A percentile compares a stretch with the other conserved stretches of the same genome.
Conservation (phyloP, 805 yeast genomes). For the Starmera dryadoides region DNA sequence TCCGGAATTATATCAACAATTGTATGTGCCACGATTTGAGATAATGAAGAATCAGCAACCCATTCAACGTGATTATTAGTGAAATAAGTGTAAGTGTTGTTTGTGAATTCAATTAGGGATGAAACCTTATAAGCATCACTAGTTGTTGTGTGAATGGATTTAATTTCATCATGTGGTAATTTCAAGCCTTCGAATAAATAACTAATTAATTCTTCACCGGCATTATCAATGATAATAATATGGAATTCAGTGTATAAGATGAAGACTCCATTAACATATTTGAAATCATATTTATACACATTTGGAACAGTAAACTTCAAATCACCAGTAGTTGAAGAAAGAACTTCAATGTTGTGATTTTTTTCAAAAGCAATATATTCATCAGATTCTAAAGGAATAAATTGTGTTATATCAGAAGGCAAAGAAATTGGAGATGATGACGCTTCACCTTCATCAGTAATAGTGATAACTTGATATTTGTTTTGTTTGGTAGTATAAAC, state of each 20-base stretch:
- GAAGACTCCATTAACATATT: conserved; percentile 10
- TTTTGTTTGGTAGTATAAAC: conserved; percentile 5
- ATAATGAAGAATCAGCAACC: conserved; percentile 37
- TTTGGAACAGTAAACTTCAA: conserved; percentile 13
- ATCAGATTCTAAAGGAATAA: conserved; percentile 14
- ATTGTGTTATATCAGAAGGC: conserved; percentile 1
- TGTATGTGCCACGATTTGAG: conserved; percentile 27
- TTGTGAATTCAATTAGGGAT: conserved; percentile 7
- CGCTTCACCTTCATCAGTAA: conserved; percentile 8
- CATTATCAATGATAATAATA: conserved; percentile 16
- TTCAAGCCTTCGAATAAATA: conserved; percentile 8
- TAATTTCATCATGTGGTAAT: background rate
- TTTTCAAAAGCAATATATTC: conserved; percentile 13
- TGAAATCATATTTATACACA: conserved; percentile 14
- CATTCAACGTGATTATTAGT: conserved; percentile 21
- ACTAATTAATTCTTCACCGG: conserved; percentile 17
- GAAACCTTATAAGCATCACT: conserved; percentile 2
- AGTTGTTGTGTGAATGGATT: background rate
- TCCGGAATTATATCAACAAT: conserved; percentile 20
- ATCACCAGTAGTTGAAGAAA: conserved; percentile 4
- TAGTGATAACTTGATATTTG: conserved; percentile 3
- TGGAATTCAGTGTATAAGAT: conserved; percentile 15
- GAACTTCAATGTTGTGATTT: conserved; percentile 14
- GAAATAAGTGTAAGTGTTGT: conserved; percentile 6
- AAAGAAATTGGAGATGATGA: conserved; percentile 4